Conservation (phyloP, 2,329 filamentous ascomycete species). For the Fusarium tanahbumbuense region DNA sequence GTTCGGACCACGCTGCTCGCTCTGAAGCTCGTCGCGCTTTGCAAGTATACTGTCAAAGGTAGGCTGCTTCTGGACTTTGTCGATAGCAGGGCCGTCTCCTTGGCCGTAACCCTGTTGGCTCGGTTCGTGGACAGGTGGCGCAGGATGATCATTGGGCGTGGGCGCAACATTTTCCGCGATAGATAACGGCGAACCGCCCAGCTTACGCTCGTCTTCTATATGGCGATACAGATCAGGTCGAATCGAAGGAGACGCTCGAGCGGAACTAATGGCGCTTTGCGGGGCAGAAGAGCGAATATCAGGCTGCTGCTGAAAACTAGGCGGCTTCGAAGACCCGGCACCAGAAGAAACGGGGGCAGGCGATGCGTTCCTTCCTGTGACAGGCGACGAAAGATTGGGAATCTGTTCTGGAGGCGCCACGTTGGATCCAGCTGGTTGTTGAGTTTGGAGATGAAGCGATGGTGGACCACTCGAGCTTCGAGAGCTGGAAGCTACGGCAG, state of each 20-base stretch:
- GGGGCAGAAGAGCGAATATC: constrained; percentile 43
- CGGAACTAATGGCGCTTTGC: constrained; percentile 39
- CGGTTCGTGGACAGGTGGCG: constrained; percentile 23
- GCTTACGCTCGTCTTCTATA: constrained; percentile 70
- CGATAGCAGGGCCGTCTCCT: constrained; percentile 7
- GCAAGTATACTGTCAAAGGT: constrained; percentile 41
- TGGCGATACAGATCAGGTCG: constrained; percentile 83
- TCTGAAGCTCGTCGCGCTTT: constrained; percentile 27
- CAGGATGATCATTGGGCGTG: constrained; percentile 51
- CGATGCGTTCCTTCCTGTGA: constrained; percentile 32
- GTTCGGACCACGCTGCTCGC: not conserved
- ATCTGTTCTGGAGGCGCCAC: constrained; percentile 21
- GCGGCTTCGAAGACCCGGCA: constrained; percentile 26
- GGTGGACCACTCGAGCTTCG: constrained; percentile 43
- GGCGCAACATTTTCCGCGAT: constrained; percentile 64
- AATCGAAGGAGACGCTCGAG: constrained; percentile 71
- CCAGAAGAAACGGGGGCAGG: constrained; percentile 34
- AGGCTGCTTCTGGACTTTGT: constrained; percentile 30
- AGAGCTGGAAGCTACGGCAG: constrained; percentile 42
- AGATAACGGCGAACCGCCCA: constrained; percentile 67
- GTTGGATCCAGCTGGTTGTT: constrained; percentile 17
- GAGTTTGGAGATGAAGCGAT: constrained; percentile 46
- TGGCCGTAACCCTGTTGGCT: constrained; percentile 9
- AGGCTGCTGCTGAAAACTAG: constrained; percentile 35
- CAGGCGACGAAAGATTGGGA: constrained; percentile 27